A percentile compares a stretch with the other conserved stretches of the same genome.
phyloP scores from a whole-genome alignment of 169 alveolate species.

The Theileria annulata region DNA sequence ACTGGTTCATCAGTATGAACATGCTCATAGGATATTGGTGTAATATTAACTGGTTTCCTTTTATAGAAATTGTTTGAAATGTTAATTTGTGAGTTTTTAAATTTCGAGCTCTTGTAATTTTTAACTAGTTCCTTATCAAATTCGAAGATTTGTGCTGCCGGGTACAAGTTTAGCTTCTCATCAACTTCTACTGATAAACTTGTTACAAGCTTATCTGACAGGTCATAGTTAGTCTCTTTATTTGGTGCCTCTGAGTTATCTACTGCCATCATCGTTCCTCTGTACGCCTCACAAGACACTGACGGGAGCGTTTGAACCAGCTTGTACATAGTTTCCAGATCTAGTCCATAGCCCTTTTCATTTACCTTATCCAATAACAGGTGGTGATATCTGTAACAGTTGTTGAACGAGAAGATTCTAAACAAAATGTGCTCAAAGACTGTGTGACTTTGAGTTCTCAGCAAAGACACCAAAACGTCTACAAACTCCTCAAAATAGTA shows the following conservation, averaged over 20 bases:
- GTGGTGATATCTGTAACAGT: background rate
- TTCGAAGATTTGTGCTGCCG: background rate
- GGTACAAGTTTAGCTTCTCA: background rate
- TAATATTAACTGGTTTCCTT: background rate
- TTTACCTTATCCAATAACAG: background rate
- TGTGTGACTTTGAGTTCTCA: background rate
- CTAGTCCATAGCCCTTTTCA: background rate
- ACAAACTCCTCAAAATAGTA: conserved; percentile 1
- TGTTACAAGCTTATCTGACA: background rate
- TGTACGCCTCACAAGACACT: background rate
- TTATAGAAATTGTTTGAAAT: background rate
- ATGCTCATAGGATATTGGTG: background rate
- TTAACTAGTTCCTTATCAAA: conserved; percentile 1
- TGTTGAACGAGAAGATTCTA: background rate
- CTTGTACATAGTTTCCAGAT: background rate
- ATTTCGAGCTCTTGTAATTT: background rate
- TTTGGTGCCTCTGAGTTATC: background rate
- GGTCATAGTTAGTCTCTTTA: background rate
- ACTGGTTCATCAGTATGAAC: background rate
- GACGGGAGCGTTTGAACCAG: conserved; percentile 9
- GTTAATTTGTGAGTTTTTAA: conserved; percentile 1
- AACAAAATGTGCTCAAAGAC: background rate
- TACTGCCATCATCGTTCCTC: conserved; percentile 3
- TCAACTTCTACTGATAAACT: background rate
- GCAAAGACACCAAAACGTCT: background rate